Evolutionary conservation across 345 rosid species (phyloP), one percentile per base, ranked within the genome.

Genomic region (Reutealis trisperma): DNA sequence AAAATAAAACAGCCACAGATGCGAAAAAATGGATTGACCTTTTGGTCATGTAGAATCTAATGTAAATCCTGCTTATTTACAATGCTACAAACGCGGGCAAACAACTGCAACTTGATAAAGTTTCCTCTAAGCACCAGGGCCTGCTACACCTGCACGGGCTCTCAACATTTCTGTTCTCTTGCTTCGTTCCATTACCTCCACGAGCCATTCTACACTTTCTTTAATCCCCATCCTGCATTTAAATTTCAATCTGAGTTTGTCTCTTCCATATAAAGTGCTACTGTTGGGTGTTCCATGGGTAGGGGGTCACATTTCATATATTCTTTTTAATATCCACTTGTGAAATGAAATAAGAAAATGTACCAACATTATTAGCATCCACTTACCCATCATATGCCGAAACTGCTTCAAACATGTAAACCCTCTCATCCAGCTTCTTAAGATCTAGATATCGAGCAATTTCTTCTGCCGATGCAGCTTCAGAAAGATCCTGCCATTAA

Each of bases 151-250:
- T 19, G 92, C 85, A 15, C 97, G 97, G 25, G 83, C 88, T 82
- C 93, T 89, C 89, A 96, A 74, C 76, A 83, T 84, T 85, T 92
- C 99, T 4, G 97, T 91, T 88, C 99, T 91, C 89, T 91, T 96
- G 94, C 98, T 93, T 85, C 93, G 90, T 82, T 91, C 97, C 98
- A 96, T 96, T 79, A 90, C 98, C 49, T 87, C 93, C 16, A 92
- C 89, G 41, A 96, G 88, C 98, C 99, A 92, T 75, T 92, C 97
- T 25, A 92, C 86, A 69, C 98, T 84, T 79, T 86, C 97, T 81
- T 91, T 96, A 51, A 94, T 93, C 66, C 98, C 98, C 81, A 86
- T 76, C 82, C 98, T 94, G 92, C 87, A 76, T 79, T 65, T 16
- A 72, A 71, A 59, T 58, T 19, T 72, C 61, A 67, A 44, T 37